Evolutionary conservation across 2,329 filamentous ascomycete genomes (phyloP).

Genomic region (Colletotrichum scovillei): DNA sequence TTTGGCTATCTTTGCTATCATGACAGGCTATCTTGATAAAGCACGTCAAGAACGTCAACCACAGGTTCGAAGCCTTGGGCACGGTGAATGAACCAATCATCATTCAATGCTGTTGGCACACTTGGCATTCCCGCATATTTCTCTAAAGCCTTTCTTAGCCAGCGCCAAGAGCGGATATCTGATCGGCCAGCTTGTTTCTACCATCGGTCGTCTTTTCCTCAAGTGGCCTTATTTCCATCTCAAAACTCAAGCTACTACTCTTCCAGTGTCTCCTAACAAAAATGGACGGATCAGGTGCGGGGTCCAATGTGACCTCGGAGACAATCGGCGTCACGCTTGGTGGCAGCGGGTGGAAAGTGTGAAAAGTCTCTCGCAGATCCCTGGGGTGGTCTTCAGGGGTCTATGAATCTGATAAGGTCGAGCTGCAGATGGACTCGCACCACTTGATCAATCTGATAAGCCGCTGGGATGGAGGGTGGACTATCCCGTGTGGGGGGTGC

Average conservation of each 20-base stretch:
- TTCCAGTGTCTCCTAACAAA: background rate
- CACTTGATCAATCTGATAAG: constrained; percentile 28
- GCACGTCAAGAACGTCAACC: background rate
- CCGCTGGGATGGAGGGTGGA: background rate
- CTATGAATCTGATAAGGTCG: constrained; percentile 30
- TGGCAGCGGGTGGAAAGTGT: background rate
- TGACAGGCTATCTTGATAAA: constrained; percentile 14
- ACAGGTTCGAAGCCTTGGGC: background rate
- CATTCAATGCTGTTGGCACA: background rate
- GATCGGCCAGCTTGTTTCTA: background rate
- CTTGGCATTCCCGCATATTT: constrained; percentile 1
- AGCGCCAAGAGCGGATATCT: background rate
- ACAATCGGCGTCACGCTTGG: constrained; percentile 4
- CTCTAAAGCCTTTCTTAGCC: background rate
- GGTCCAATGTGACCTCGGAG: constrained; percentile 25
- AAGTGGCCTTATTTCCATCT: background rate
- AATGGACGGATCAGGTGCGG: constrained; percentile 14
- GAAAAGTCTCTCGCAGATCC: constrained; percentile 6
- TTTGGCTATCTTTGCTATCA: constrained; percentile 28
- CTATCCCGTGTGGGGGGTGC: constrained; percentile 1
- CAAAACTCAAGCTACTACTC: background rate
- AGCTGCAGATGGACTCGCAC: constrained; percentile 3
- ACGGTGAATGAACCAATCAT: background rate
- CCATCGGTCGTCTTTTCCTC: background rate
- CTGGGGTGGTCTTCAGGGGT: constrained; percentile 10